These are phyloP conservation scores for Coccomyxa sp. DNA, from an alignment of 139 green algal genomes.

Conservation along the genomic window DNA sequence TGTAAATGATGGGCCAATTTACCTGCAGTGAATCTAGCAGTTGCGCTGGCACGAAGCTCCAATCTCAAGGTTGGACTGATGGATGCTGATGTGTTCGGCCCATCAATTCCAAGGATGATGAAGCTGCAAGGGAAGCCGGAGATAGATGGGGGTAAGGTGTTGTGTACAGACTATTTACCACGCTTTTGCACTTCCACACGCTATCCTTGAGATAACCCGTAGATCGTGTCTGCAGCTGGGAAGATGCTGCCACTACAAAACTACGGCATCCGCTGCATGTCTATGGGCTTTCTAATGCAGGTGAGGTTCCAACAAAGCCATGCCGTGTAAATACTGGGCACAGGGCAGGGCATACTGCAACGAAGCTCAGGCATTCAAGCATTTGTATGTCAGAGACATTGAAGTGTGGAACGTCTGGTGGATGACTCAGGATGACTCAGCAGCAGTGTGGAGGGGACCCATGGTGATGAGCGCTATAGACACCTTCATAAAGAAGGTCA, in stretches of 20 bases:
- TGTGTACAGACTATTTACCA: background rate
- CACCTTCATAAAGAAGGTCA: conserved; percentile 70
- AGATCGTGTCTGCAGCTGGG: conserved; percentile 11
- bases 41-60: conserved; percentile 57
- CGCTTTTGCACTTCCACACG: background rate
- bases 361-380: too few relatives aligned
- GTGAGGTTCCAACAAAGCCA: conserved; percentile 12
- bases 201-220: too few relatives aligned
- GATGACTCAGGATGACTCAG: conserved; percentile 42
- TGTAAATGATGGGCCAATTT: background rate
- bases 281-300: conserved; percentile 85
- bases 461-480: conserved; percentile 91
- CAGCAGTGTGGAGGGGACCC: conserved; percentile 83
- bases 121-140: conserved; percentile 58
- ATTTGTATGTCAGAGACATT: too few relatives aligned
- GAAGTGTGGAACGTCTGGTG: too few relatives aligned
- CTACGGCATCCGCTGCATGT: conserved; percentile 77
- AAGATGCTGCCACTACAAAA: conserved; percentile 65
- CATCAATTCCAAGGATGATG: conserved; percentile 82
- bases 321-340: too few relatives aligned
- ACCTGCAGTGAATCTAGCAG: conserved; percentile 84
- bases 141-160: background rate
- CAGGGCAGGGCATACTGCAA: too few relatives aligned
- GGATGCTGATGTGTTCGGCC: conserved; percentile 91
- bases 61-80: conserved; percentile 78